These are phyloP conservation scores for Linnemannia hyalina DNA, from an alignment of 192 early-diverging fungal species.

Conservation along the genomic window DNA sequence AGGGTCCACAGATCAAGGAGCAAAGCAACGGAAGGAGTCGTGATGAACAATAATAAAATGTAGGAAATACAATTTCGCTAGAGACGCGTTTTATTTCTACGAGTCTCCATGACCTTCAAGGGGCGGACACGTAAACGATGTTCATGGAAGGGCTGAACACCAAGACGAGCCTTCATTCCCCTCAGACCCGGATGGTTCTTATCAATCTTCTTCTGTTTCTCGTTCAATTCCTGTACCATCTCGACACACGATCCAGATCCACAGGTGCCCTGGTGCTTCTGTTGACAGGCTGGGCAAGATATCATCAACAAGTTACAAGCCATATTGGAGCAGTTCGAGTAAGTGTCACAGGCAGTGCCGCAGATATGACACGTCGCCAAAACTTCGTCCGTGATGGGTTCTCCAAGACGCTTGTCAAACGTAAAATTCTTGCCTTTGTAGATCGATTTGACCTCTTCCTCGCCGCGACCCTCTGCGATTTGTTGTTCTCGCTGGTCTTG, in stretches of 20 bases:
- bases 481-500: constrained; percentile 39
- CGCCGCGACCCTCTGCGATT: neutral
- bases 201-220: constrained; percentile 39
- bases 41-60: too few species aligned
- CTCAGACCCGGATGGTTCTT: constrained; percentile 33
- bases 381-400: constrained; percentile 76
- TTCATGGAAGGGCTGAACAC: constrained; percentile 40
- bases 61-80: neutral
- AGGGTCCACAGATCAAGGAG: neutral
- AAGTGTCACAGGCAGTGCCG: constrained; percentile 70
- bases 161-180: constrained; percentile 44
- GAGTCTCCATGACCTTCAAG: constrained; percentile 22
- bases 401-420: constrained; percentile 83
- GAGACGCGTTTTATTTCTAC: constrained; percentile 24
- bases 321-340: constrained; percentile 79
- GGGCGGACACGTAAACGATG: constrained; percentile 47
- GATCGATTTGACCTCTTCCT: constrained; percentile 59
- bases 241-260: constrained; percentile 62
- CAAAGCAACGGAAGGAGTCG: too few species aligned
- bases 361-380: constrained; percentile 79
- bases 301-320: constrained; percentile 82
- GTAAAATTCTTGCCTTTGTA: constrained; percentile 87
- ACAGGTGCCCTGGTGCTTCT: constrained; percentile 64
- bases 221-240: constrained; percentile 52
- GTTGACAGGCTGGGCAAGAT: constrained; percentile 70